phyloP scores from a whole-genome alignment of 2,329 filamentous ascomycete species.

The Alternaria sp. region DNA sequence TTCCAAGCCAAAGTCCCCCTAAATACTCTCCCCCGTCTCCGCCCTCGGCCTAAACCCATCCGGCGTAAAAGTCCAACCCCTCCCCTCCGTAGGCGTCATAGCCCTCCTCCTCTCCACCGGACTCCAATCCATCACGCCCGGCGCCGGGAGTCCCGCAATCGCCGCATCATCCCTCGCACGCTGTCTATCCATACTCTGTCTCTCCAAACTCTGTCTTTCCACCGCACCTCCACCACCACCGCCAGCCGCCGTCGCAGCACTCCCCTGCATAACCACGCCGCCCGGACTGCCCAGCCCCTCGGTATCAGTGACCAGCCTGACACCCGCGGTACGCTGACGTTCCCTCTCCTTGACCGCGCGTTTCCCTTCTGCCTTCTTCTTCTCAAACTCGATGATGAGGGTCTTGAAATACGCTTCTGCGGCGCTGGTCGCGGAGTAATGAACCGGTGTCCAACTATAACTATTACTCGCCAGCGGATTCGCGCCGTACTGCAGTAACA shows the following conservation, averaged over 20 bases:
- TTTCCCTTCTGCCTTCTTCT: slow-evolving; percentile 58
- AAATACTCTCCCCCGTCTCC: slow-evolving; percentile 44
- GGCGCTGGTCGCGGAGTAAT: slow-evolving; percentile 80
- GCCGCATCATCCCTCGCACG: slow-evolving; percentile 44
- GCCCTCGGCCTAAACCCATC: slow-evolving; percentile 43
- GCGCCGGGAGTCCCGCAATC: slow-evolving; percentile 36
- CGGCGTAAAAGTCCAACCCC: slow-evolving; percentile 35
- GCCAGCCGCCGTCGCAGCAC: not conserved
- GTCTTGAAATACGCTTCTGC: slow-evolving; percentile 85
- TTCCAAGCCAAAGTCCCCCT: not conserved
- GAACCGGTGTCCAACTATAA: slow-evolving; percentile 82
- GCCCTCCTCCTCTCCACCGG: slow-evolving; percentile 46
- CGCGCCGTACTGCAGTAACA: slow-evolving; percentile 78
- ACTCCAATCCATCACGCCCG: slow-evolving; percentile 48
- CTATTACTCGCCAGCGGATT: slow-evolving; percentile 74
- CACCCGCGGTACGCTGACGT: slow-evolving; percentile 39
- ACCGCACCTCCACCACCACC: not conserved
- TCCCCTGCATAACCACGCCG: not conserved
- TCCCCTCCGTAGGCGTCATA: slow-evolving; percentile 49
- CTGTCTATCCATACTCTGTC: slow-evolving; percentile 9
- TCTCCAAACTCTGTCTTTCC: not conserved
- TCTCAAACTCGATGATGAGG: slow-evolving; percentile 74
- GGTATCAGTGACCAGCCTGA: slow-evolving; percentile 8
- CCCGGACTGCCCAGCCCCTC: slow-evolving; percentile 1
- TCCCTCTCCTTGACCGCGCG: slow-evolving; percentile 40